A percentile compares a stretch with the other conserved stretches of the same genome.
Evolutionary conservation across 331 rosid genomes (phyloP).

Genomic region (Stylosanthes scabra): DNA sequence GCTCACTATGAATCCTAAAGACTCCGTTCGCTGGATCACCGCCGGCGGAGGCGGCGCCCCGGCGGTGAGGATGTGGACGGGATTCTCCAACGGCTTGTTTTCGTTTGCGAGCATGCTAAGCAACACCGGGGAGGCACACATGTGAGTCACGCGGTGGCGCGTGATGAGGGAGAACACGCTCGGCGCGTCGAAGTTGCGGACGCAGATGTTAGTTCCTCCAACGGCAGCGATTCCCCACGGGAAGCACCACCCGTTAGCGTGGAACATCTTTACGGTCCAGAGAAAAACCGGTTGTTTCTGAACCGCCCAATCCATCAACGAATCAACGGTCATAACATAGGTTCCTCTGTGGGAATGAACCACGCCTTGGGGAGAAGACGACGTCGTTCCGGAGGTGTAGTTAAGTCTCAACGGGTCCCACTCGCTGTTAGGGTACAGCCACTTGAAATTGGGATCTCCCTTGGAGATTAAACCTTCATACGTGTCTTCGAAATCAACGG

Average conservation of each 20-base stretch:
- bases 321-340: conserved; percentile 42
- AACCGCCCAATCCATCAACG: conserved; percentile 55
- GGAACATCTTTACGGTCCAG: conserved; percentile 72
- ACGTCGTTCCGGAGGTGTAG: conserved; percentile 77
- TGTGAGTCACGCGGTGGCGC: conserved; percentile 53
- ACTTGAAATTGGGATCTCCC: conserved; percentile 53
- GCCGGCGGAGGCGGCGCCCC: conserved; percentile 67
- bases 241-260: conserved; percentile 69
- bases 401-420: conserved; percentile 66
- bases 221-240: conserved; percentile 66
- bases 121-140: conserved; percentile 78
- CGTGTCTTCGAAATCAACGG: neutral
- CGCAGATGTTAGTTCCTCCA: conserved; percentile 61
- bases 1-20: conserved; percentile 54
- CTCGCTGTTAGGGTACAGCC: conserved; percentile 60
- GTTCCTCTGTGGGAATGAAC: conserved; percentile 62
- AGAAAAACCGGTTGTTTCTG: conserved; percentile 52
- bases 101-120: conserved; percentile 56
- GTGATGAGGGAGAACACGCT: conserved; percentile 43
- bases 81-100: conserved; percentile 21
- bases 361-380: conserved; percentile 69
- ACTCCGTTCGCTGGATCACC: conserved; percentile 47
- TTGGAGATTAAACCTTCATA: conserved; percentile 45
- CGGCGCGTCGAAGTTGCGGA: conserved; percentile 50
- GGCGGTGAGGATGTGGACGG: conserved; percentile 56